Base-by-base conservation (phyloP, 176 grass and related monocot genomes). In the Hordeum marinum region DNA sequence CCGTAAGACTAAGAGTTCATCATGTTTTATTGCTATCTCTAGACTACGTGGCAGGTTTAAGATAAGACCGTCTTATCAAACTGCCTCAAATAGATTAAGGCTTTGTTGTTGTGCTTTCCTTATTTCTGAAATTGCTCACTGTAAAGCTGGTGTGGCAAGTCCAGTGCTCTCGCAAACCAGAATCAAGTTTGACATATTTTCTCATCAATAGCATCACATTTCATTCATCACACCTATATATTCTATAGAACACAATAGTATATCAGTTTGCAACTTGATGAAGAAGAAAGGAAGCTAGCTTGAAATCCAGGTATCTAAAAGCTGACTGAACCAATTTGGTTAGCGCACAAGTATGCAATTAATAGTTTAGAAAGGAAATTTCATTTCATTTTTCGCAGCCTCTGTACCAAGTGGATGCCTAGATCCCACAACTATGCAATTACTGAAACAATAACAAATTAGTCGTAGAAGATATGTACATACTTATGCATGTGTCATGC, bases 401-500 rank as follows among this genome's bases (percentile, higher is more conserved):
- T 57, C 18, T 57, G 52, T 21, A 21, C 52, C 52, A 57, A 57
- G 18, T 57, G 6, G 52, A 9, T 57, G 52, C 2, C 21, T 21
- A 57, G 18, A 57, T 8, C 18, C 46, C 52, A 57, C 2, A 21
- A 2, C 2, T 57, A 21, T 72, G 77, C 21, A 83, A 83, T 39
- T 61, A 75, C 40, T 45, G 45, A 21, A 23, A 24, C 41, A 79
- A 36, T 11, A 87, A 80, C 27, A 87, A 83, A 7, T 2, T 3
- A 54, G 10, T 77, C 3, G 59, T 63, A 60, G 6, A 34, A 31
- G 32, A 54, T 29, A n/a, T 55, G 20, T 37, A 41, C 88, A 70
- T 84, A 99, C 96, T 99, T 89, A 99, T 95, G 86, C 96, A 99
- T 82, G 93, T 89, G 85, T 99, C 93, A 68, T 99, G 93, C 63